A percentile compares a stretch with the other conserved stretches of the same genome.
These are phyloP conservation scores for Xylariomycetidae sp. DNA, from an alignment of 2,329 filamentous ascomycete species.

Conservation along the genomic window DNA sequence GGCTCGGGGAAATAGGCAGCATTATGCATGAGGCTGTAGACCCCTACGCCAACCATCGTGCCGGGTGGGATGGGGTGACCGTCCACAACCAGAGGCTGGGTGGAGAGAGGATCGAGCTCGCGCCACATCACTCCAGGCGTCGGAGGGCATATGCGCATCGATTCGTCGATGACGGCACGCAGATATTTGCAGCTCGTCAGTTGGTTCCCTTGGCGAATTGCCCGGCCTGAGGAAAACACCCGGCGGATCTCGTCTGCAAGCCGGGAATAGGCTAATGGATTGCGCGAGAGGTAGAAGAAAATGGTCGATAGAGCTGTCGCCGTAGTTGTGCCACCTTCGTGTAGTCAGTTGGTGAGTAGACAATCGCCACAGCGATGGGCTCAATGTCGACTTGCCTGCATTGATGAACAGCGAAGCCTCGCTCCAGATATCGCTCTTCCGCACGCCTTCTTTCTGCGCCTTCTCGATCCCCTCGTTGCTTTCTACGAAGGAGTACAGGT, in stretches of 20 bases:
- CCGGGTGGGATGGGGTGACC: conserved; percentile 26
- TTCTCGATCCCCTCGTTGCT: neutral
- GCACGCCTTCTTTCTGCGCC: neutral
- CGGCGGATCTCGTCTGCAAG: conserved; percentile 5
- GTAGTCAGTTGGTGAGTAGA: too few relatives aligned
- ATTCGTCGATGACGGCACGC: conserved; percentile 2
- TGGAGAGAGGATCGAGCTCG: too few relatives aligned
- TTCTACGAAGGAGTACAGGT: conserved; percentile 3
- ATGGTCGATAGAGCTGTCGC: conserved; percentile 2
- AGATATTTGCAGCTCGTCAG: conserved; percentile 2
- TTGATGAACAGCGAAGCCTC: conserved; percentile 2
- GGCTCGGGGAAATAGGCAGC: conserved; percentile 26
- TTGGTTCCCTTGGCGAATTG: conserved; percentile 2
- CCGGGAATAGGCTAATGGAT: conserved; percentile 1
- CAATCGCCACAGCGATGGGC: too few relatives aligned
- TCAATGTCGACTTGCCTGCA: conserved; percentile 2
- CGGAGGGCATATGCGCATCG: conserved; percentile 4
- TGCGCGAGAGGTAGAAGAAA: conserved; percentile 8
- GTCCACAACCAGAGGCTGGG: neutral
- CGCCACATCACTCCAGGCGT: conserved; percentile 3
- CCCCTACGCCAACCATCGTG: conserved; percentile 24
- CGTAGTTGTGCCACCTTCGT: conserved; percentile 4
- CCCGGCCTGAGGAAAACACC: neutral
- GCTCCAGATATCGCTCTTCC: conserved; percentile 1
- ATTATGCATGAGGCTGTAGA: conserved; percentile 30